These are phyloP conservation scores for Hyphodiscus hymeniophilus DNA, from an alignment of 495 filamentous ascomycete species.

Conservation along the genomic window DNA sequence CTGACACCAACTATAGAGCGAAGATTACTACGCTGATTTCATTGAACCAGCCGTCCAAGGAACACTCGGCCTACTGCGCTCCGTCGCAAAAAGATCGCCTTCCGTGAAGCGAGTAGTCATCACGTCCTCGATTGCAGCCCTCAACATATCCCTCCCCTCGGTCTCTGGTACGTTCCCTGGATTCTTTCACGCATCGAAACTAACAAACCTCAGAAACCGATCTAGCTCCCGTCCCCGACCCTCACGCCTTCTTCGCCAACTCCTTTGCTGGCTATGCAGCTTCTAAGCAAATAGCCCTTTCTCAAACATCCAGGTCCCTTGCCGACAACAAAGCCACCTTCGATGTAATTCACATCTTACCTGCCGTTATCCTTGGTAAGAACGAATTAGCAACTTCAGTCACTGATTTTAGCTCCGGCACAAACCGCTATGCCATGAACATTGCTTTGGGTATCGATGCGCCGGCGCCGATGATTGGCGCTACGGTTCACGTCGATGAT, in stretches of 20 bases:
- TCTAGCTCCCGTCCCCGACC: not conserved
- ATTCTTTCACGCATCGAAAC: not conserved
- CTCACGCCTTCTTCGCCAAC: not conserved
- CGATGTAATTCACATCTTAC: conserved; percentile 36
- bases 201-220: not conserved
- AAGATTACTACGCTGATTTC: conserved; percentile 16
- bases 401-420: conserved; percentile 27
- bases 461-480: conserved; percentile 21
- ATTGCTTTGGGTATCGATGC: conserved; percentile 24
- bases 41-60: conserved; percentile 32
- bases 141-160: not conserved
- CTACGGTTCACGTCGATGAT: conserved; percentile 33
- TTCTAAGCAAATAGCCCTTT: conserved; percentile 26
- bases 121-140: conserved; percentile 28
- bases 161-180: not conserved
- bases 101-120: conserved; percentile 33
- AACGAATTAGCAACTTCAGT: conserved; percentile 30
- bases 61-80: conserved; percentile 29
- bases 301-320: conserved; percentile 31
- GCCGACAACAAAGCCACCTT: conserved; percentile 30
- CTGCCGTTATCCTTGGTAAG: conserved; percentile 33
- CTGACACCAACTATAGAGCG: not conserved
- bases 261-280: conserved; percentile 20
- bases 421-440: conserved; percentile 30
- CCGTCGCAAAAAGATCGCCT: conserved; percentile 25